Conservation (phyloP, 176 grass and related monocot species). For the Poa annua region DNA sequence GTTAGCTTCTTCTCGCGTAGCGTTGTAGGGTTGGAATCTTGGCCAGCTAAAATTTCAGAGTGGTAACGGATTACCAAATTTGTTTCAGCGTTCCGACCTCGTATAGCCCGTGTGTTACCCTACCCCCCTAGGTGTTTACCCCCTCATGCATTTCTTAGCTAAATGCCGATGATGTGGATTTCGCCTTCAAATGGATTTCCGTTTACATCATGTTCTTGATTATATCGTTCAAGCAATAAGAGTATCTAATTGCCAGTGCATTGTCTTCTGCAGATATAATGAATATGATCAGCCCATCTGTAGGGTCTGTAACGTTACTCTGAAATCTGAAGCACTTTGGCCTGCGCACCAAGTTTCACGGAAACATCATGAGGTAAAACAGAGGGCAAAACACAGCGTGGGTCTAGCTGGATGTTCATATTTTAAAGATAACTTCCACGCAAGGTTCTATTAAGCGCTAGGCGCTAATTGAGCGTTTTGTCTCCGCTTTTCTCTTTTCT, state of each 20-base stretch:
- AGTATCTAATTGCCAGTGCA: neutral
- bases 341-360: conserved; percentile 91
- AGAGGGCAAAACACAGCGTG: neutral
- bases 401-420: neutral
- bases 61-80: neutral
- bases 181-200: neutral
- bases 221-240: neutral
- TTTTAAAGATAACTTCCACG: neutral
- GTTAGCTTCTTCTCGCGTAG: neutral
- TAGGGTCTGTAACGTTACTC: conserved; percentile 79
- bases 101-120: neutral
- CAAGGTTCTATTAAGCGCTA: no score
- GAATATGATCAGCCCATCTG: conserved; percentile 90
- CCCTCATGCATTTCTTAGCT: neutral
- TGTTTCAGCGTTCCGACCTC: neutral
- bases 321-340: conserved; percentile 97
- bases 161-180: neutral
- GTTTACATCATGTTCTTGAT: neutral
- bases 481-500: no score
- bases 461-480: no score
- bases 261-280: conserved; percentile 72
- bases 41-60: no score
- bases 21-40: neutral
- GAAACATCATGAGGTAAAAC: conserved; percentile 88
- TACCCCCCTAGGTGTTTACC: neutral